Evolutionary conservation across 2,329 filamentous ascomycete genomes (phyloP).

Genomic region (Sporothrix globosa): DNA sequence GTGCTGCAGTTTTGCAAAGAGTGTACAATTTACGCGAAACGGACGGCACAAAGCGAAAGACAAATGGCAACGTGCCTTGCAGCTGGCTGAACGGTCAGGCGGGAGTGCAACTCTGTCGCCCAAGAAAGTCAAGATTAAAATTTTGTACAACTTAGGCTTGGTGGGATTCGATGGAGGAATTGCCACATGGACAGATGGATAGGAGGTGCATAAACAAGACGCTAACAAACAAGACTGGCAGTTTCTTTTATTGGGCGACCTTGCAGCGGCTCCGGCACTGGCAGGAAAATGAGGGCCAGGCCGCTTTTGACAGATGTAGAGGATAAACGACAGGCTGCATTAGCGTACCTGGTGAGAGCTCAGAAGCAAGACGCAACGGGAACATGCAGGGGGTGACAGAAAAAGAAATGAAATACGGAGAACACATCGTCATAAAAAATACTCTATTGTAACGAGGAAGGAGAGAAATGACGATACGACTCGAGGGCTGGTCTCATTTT

Average conservation of each 20-base stretch:
- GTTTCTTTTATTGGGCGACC: not conserved
- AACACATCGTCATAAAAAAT: not conserved
- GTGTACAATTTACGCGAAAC: not conserved
- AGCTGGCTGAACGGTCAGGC: too few relatives aligned
- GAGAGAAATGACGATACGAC: not conserved
- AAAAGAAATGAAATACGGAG: not conserved
- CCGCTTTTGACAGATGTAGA: not conserved
- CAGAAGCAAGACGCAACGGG: not conserved
- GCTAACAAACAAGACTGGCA: not conserved
- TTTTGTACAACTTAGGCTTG: too few relatives aligned
- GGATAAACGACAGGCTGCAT: not conserved
- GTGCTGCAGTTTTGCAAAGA: too few relatives aligned
- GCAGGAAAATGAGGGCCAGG: slow-evolving; percentile 14
- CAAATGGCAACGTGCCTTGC: not conserved
- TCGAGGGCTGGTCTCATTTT: not conserved
- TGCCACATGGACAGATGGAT: slow-evolving; percentile 7
- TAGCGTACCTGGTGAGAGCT: not conserved
- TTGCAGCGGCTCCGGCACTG: not conserved
- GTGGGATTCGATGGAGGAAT: not conserved
- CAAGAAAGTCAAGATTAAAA: too few relatives aligned
- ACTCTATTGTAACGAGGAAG: not conserved
- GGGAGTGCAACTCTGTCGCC: too few relatives aligned
- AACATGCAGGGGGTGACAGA: not conserved
- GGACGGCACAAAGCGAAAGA: not conserved
- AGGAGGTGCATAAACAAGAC: not conserved